Evolutionary conservation across 108 stramenopile genomes (phyloP).

Genomic region (Pseudonitzschia multistriata): DNA sequence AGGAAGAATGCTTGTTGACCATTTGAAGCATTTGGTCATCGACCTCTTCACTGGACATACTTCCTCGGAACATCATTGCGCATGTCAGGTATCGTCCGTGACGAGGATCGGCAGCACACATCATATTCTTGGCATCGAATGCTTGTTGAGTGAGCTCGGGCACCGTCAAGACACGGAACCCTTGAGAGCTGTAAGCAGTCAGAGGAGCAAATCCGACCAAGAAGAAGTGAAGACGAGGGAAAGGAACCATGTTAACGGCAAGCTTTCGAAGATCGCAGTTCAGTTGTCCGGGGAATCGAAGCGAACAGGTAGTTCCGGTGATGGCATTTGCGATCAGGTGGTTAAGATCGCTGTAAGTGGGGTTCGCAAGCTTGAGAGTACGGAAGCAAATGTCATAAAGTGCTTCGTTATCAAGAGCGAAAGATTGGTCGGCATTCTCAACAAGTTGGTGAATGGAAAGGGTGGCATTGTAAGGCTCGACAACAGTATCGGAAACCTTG

Average conservation of each 20-base stretch:
- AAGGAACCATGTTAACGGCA: conserved; percentile 98
- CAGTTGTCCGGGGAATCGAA: conserved; percentile 97
- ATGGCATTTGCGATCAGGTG: conserved; percentile 94
- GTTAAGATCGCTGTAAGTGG: conserved; percentile 92
- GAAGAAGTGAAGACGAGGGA: conserved; percentile 99
- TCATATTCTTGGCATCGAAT: conserved; percentile 99
- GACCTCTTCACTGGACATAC: conserved; percentile 95
- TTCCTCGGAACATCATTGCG: conserved; percentile 97
- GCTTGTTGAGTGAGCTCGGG: conserved; percentile 95
- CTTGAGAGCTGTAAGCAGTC: conserved; percentile 87
- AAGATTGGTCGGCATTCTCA: conserved; percentile 96
- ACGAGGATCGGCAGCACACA: conserved; percentile 98
- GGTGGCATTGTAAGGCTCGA: conserved; percentile 97
- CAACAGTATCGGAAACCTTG: conserved; percentile 96
- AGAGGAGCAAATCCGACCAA: conserved; percentile 96
- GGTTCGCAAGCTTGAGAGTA: conserved; percentile 89
- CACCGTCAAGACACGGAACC: conserved; percentile 95
- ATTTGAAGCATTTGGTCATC: conserved; percentile 98
- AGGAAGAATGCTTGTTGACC: conserved; percentile 97
- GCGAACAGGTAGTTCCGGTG: conserved; percentile 93
- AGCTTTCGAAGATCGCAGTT: conserved; percentile 99
- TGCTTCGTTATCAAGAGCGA: conserved; percentile 96
- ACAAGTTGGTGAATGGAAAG: conserved; percentile 97
- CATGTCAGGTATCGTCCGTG: conserved; percentile 99
- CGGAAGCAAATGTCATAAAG: conserved; percentile 96